phyloP scores from a whole-genome alignment of 1,284 basidiomycete species.

The Boletus smithii region DNA sequence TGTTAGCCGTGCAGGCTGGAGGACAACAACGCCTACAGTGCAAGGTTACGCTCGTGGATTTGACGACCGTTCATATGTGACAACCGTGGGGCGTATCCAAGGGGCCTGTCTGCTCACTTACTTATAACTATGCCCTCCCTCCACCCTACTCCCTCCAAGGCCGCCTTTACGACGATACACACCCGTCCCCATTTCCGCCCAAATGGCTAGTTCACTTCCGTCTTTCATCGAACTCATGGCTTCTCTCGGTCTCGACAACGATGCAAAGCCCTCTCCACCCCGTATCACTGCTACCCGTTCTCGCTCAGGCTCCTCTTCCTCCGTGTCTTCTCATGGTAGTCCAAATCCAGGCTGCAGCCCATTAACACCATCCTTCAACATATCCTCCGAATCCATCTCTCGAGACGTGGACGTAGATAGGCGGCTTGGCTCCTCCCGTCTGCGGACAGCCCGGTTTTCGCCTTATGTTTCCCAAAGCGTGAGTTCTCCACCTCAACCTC shows the following conservation, averaged over 20 bases:
- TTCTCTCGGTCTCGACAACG: slow-evolving; percentile 64
- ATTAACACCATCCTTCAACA: slow-evolving; percentile 35
- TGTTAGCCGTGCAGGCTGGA: slow-evolving; percentile 35
- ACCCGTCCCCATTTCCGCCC: slow-evolving; percentile 22
- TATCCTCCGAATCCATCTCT: slow-evolving; percentile 43
- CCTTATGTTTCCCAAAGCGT: slow-evolving; percentile 60
- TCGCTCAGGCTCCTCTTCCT: slow-evolving; percentile 36
- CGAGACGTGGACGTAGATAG: slow-evolving; percentile 38
- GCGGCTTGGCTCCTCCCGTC: slow-evolving; percentile 35
- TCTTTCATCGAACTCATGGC: slow-evolving; percentile 83
- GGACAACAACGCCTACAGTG: slow-evolving; percentile 36
- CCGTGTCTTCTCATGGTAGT: slow-evolving; percentile 28
- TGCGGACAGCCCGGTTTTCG: slow-evolving; percentile 52
- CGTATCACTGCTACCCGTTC: slow-evolving; percentile 22
- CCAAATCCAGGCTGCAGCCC: slow-evolving; percentile 30
- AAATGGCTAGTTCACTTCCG: slow-evolving; percentile 63
- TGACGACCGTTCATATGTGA: slow-evolving; percentile 36
- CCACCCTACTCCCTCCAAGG: slow-evolving; percentile 37
- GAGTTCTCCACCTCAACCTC: slow-evolving; percentile 29
- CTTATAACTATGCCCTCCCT: slow-evolving; percentile 29
- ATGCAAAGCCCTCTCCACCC: slow-evolving; percentile 30
- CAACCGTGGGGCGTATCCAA: slow-evolving; percentile 40
- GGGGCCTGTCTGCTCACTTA: slow-evolving; percentile 23
- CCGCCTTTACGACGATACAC: slow-evolving; percentile 33
- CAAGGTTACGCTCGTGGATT: slow-evolving; percentile 43